Percentiles rank a stretch among this genome's conserved stretches.
These are phyloP conservation scores for Ormosia semicastrata DNA, from an alignment of 306 rosid genomes.

Conservation along the genomic window DNA sequence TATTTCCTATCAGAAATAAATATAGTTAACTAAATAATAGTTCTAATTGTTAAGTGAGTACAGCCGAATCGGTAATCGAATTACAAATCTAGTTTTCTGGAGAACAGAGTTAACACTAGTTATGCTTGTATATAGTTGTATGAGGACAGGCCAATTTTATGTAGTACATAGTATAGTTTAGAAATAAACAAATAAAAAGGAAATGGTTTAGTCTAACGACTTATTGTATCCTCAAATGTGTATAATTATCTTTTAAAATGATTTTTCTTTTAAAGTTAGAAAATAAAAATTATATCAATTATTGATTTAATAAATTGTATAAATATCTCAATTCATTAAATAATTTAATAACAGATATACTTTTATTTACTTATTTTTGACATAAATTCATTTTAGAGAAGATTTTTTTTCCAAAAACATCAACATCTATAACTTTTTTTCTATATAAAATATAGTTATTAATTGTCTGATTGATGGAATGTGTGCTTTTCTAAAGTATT, in stretches of 20 bases:
- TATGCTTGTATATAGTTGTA: neutral
- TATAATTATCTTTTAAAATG: too few relatives aligned
- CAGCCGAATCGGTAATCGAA: neutral
- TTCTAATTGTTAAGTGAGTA: neutral
- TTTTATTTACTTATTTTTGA: too few relatives aligned
- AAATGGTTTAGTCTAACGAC: neutral
- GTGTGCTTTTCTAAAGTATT: neutral
- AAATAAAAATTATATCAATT: too few relatives aligned
- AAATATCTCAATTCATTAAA: too few relatives aligned
- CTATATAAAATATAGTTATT: neutral
- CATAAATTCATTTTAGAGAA: too few relatives aligned
- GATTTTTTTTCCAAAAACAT: neutral
- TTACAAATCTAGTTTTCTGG: too few relatives aligned
- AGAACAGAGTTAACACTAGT: neutral
- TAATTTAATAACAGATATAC: too few relatives aligned
- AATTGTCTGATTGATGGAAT: neutral
- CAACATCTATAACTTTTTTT: neutral
- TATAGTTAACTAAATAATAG: too few relatives aligned
- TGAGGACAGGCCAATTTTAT: neutral
- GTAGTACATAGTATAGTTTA: neutral
- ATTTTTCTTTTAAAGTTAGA: too few relatives aligned
- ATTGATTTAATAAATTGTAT: too few relatives aligned
- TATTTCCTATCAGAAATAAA: neutral
- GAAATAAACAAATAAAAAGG: neutral
- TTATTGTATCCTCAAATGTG: neutral